Conservation (phyloP, 2,329 filamentous ascomycete genomes). For the Grosmannia penicillata region DNA sequence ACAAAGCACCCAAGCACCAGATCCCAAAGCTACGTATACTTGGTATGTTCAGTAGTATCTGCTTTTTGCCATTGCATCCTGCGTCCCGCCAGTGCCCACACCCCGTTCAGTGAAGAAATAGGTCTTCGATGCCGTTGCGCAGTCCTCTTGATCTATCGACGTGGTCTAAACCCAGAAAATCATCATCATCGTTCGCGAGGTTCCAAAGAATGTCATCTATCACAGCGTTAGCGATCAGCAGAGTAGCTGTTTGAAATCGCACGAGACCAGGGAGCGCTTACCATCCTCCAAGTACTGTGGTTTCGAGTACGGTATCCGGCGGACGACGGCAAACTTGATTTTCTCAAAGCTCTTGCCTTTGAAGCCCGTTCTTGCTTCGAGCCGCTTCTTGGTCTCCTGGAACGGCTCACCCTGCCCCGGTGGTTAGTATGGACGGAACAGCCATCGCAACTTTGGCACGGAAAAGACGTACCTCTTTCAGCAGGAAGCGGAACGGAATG, state of each 20-base stretch:
- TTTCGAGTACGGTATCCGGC: constrained; percentile 57
- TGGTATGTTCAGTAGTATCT: constrained; percentile 4
- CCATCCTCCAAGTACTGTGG: constrained; percentile 78
- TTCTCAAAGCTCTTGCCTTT: constrained; percentile 98
- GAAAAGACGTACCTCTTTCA: constrained; percentile 49
- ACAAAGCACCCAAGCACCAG: background rate
- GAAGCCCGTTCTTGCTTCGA: constrained; percentile 82
- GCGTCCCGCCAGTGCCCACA: background rate
- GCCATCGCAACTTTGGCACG: constrained; percentile 10
- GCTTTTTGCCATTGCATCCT: background rate
- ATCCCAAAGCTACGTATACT: constrained; percentile 2
- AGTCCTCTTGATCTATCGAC: constrained; percentile 42
- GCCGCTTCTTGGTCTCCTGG: constrained; percentile 81
- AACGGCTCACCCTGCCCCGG: constrained; percentile 59
- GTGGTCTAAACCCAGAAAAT: constrained; percentile 51
- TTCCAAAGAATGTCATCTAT: constrained; percentile 46
- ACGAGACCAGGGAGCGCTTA: constrained; percentile 26
- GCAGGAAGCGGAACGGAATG: constrained; percentile 77
- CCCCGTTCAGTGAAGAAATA: constrained; percentile 36
- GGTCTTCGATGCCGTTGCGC: constrained; percentile 45
- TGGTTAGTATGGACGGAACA: background rate
- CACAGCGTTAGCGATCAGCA: constrained; percentile 10
- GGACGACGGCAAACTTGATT: constrained; percentile 83
- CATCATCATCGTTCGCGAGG: constrained; percentile 36
- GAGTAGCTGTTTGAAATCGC: too few species aligned